Percentiles rank a stretch among this genome's conserved stretches.
Evolutionary conservation across 257 asterid species (phyloP).

Genomic region (Rhazya stricta): DNA sequence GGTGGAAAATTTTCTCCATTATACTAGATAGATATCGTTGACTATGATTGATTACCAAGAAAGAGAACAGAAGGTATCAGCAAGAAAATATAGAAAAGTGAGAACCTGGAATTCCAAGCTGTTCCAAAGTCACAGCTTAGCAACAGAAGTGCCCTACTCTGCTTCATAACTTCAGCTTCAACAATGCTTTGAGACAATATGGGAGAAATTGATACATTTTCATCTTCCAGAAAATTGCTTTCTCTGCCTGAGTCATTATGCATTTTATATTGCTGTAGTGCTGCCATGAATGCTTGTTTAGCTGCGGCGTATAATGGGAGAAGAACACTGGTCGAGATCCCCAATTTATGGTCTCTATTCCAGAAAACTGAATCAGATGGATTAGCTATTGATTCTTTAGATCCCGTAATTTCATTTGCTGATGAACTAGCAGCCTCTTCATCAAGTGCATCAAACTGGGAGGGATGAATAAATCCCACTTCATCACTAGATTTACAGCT

Average conservation of each 20-base stretch:
- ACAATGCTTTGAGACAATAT: constrained; percentile 20
- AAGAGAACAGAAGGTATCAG: not conserved
- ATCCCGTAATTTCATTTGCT: constrained; percentile 19
- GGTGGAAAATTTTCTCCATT: not conserved
- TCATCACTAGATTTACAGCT: constrained; percentile 54
- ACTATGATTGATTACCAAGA: not conserved
- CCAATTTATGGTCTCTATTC: constrained; percentile 69
- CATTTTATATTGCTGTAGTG: constrained; percentile 39
- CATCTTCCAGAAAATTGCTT: constrained; percentile 23
- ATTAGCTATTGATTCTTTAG: constrained; percentile 19
- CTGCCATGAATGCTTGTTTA: constrained; percentile 61
- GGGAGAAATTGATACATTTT: constrained; percentile 18
- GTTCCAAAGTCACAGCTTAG: constrained; percentile 86
- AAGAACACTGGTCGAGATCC: constrained; percentile 61
- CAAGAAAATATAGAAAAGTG: not conserved
- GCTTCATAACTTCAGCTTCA: constrained; percentile 71
- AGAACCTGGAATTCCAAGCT: constrained; percentile 89
- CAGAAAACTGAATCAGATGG: constrained; percentile 44
- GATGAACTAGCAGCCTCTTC: constrained; percentile 32
- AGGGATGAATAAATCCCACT: constrained; percentile 85
- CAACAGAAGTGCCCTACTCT: constrained; percentile 72
- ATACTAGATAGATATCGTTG: not conserved
- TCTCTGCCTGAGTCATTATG: constrained; percentile 18
- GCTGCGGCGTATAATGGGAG: constrained; percentile 61
- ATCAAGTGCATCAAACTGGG: constrained; percentile 55